Conservation (phyloP, 768 basidiomycete genomes). For the Lactarius sanguifluus region DNA sequence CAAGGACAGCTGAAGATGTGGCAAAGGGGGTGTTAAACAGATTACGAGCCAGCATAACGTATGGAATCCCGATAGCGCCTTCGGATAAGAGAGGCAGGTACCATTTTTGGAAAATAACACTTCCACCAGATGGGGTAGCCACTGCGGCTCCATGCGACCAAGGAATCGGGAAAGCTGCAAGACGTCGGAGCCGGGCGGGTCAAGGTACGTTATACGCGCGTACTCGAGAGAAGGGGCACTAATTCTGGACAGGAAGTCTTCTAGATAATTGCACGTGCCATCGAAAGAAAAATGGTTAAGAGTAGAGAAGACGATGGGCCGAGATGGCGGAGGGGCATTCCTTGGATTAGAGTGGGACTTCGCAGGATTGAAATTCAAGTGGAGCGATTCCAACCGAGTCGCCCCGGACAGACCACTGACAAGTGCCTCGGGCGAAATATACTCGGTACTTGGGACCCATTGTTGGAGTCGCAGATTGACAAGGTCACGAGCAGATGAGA, state of each 20-base stretch:
- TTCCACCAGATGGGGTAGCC: neutral
- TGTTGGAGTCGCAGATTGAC: neutral
- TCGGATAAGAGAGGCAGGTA: neutral
- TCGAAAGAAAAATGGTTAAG: neutral
- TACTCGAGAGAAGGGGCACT: neutral
- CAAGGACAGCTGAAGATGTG: neutral
- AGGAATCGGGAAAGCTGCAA: slow-evolving; percentile 1
- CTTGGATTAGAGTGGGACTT: neutral
- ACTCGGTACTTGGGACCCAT: neutral
- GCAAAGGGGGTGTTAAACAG: no score
- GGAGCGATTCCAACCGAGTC: neutral
- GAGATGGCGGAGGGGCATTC: neutral
- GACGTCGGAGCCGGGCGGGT: neutral
- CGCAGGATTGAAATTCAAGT: neutral
- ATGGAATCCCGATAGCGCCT: no score
- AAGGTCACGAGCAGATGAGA: neutral
- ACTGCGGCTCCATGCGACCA: neutral
- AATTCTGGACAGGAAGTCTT: neutral
- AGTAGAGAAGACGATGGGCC: neutral
- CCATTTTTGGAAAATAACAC: neutral
- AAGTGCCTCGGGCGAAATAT: neutral
- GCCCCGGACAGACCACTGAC: neutral
- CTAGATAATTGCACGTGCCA: slow-evolving; percentile 2
- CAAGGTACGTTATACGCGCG: neutral
- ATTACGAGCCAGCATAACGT: no score